Evolutionary conservation across 1,284 basidiomycete species (phyloP).

Genomic region (Apiotrichum domesticum): DNA sequence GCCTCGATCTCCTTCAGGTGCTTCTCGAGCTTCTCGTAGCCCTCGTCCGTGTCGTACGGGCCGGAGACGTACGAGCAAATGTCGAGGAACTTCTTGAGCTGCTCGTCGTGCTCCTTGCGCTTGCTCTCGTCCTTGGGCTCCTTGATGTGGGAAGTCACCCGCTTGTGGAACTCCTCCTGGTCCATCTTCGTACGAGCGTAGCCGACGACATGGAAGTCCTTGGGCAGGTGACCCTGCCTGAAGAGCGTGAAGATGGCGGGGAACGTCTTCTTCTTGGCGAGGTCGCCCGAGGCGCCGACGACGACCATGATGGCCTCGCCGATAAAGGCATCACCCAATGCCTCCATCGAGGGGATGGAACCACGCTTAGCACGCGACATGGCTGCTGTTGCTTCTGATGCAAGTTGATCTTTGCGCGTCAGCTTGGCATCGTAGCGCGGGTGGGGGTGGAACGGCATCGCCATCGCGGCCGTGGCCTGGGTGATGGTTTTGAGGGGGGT

Average conservation of each 20-base stretch:
- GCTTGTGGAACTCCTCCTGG: conserved; percentile 73
- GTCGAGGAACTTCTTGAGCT: conserved; percentile 74
- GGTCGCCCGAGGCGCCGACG: conserved; percentile 91
- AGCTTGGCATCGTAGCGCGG: conserved; percentile 4
- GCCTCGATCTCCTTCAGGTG: conserved; percentile 72
- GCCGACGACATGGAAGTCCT: conserved; percentile 79
- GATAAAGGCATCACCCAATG: conserved; percentile 62
- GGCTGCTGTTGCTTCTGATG: neutral
- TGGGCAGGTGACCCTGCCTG: conserved; percentile 70
- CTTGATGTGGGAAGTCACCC: conserved; percentile 78
- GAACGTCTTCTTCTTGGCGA: conserved; percentile 99
- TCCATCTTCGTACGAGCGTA: conserved; percentile 81
- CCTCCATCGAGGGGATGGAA: conserved; percentile 76
- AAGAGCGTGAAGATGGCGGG: conserved; percentile 87
- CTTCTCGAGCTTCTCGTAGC: conserved; percentile 69
- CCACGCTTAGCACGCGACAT: conserved; percentile 27
- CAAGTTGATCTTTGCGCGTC: conserved; percentile 3
- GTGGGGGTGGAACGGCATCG: conserved; percentile 1
- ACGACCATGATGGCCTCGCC: conserved; percentile 87
- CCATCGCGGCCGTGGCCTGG: conserved; percentile 4
- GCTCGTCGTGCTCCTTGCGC: conserved; percentile 41
- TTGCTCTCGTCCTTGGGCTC: conserved; percentile 55
- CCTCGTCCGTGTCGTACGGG: conserved; percentile 73
- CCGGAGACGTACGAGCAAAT: conserved; percentile 76
- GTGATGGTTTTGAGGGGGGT: neutral